Conservation (phyloP, 2,329 filamentous ascomycete species). For the Emmonsiellopsis sp. region DNA sequence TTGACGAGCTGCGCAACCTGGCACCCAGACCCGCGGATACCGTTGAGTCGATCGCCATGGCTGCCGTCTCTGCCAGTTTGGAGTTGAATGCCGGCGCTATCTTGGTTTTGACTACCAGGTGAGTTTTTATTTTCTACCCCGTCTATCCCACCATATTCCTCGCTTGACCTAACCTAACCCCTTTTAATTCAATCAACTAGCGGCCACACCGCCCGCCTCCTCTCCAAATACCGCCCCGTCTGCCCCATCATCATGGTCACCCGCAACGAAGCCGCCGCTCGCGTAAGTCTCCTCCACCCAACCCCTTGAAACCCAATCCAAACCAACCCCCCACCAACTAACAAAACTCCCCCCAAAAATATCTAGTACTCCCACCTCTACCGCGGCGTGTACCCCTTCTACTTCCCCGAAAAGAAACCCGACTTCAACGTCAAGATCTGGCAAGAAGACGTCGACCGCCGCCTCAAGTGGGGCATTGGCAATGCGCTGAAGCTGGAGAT, state of each 20-base stretch:
- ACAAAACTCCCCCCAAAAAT: neutral
- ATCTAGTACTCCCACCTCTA: constrained; percentile 79
- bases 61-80: constrained; percentile 86
- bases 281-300: constrained; percentile 39
- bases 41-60: constrained; percentile 92
- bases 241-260: constrained; percentile 99
- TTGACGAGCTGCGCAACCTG: constrained; percentile 84
- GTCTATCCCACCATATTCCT: no score
- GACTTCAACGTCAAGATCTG: constrained; percentile 89
- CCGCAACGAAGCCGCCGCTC: constrained; percentile 69
- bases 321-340: no score
- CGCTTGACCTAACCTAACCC: neutral
- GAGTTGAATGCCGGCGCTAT: constrained; percentile 96
- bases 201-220: constrained; percentile 83
- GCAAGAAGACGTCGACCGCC: constrained; percentile 97
- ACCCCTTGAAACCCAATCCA: constrained; percentile 4
- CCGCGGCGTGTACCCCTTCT: constrained; percentile 96
- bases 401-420: constrained; percentile 85
- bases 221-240: constrained; percentile 97
- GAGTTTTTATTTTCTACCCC: constrained; percentile 1
- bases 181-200: constrained; percentile 34
- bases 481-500: constrained; percentile 76
- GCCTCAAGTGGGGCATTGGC: constrained; percentile 93
- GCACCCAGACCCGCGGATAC: constrained; percentile 76
- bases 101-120: constrained; percentile 87